Conservation (phyloP, 345 rosid genomes). For the Trapa bicornis region DNA sequence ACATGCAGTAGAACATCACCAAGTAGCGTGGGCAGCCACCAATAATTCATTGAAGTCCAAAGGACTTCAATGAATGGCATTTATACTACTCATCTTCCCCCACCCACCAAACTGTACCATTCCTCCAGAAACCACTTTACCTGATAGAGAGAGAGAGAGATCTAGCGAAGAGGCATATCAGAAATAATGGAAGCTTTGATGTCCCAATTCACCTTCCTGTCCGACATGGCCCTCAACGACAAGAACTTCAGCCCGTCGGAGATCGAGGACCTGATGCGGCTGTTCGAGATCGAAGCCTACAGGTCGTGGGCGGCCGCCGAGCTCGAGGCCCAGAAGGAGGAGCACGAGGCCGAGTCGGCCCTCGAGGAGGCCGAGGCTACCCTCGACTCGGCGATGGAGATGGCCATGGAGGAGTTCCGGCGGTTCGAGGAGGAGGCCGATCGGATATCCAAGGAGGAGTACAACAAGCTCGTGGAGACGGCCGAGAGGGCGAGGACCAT, state of each 20-base stretch:
- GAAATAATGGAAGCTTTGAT: constrained; percentile 61
- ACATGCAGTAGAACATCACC: too few relatives aligned
- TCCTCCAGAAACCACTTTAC: too few relatives aligned
- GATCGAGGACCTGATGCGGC: constrained; percentile 66
- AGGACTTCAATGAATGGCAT: background rate
- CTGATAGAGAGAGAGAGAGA: too few relatives aligned
- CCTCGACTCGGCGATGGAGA: constrained; percentile 65
- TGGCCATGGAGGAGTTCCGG: constrained; percentile 63
- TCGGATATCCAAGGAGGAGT: constrained; percentile 29
- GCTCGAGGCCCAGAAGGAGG: constrained; percentile 33
- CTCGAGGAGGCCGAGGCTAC: constrained; percentile 41
- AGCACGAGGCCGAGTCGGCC: constrained; percentile 33
- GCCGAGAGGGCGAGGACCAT: constrained; percentile 52
- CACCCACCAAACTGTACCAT: background rate
- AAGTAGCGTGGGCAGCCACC: too few relatives aligned
- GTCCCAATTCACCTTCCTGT: constrained; percentile 62
- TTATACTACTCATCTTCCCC: background rate
- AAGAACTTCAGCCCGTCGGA: constrained; percentile 57
- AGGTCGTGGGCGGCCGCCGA: constrained; percentile 70
- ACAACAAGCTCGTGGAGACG: constrained; percentile 27
- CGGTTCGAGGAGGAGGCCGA: constrained; percentile 57
- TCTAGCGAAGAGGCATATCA: too few relatives aligned
- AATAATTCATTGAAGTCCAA: too few relatives aligned
- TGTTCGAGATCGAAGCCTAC: constrained; percentile 82
- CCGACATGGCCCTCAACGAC: constrained; percentile 57